These are phyloP conservation scores for Xylaria curta DNA, from an alignment of 495 filamentous ascomycete species.

Conservation along the genomic window DNA sequence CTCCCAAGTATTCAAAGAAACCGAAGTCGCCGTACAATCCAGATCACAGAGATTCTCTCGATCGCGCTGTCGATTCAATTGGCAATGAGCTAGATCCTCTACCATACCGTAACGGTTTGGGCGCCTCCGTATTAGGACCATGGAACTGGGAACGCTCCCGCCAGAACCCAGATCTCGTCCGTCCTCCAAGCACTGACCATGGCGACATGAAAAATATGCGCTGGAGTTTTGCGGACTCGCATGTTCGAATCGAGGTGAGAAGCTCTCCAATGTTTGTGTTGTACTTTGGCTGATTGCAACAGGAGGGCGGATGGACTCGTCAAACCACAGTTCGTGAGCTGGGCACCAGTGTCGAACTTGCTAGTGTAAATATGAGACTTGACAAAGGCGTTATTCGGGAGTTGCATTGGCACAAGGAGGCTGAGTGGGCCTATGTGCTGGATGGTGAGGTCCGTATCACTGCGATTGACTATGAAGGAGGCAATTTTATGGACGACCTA, in stretches of 20 bases:
- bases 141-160: slow-evolving; percentile 67
- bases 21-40: slow-evolving; percentile 52
- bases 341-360: slow-evolving; percentile 63
- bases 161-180: slow-evolving; percentile 68
- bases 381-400: slow-evolving; percentile 72
- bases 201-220: slow-evolving; percentile 68
- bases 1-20: slow-evolving; percentile 47
- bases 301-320: slow-evolving; percentile 73
- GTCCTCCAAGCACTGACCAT: slow-evolving; percentile 69
- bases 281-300: slow-evolving; percentile 16
- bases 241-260: slow-evolving; percentile 66
- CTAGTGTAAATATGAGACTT: slow-evolving; percentile 72
- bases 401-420: slow-evolving; percentile 76
- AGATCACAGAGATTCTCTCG: slow-evolving; percentile 50
- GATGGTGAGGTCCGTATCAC: slow-evolving; percentile 66
- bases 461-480: slow-evolving; percentile 71
- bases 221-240: slow-evolving; percentile 73
- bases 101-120: slow-evolving; percentile 69
- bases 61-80: slow-evolving; percentile 60
- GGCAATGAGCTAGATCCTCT: slow-evolving; percentile 65
- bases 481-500: slow-evolving; percentile 73
- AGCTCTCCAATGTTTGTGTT: neutral
- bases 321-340: slow-evolving; percentile 70
- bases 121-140: slow-evolving; percentile 67
- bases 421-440: slow-evolving; percentile 73